A percentile compares a stretch with the other conserved stretches of the same genome.
Evolutionary conservation across 345 rosid genomes (phyloP).

Genomic region (Syzygium aromaticum): DNA sequence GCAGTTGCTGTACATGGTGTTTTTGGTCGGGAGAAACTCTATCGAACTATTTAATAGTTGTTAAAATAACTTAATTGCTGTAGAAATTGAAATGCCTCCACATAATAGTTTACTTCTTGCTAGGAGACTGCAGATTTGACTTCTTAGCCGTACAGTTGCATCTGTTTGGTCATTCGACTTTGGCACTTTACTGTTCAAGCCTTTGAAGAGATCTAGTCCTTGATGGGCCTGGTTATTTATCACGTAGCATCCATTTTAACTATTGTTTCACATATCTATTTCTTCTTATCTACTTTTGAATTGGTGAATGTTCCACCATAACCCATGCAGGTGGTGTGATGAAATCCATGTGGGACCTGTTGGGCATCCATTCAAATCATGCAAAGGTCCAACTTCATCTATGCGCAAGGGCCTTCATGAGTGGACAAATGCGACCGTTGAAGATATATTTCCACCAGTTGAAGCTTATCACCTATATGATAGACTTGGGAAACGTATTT

Average conservation of each 20-base stretch:
- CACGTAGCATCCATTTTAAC: not conserved
- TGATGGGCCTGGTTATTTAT: not conserved
- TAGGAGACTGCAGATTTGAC: not conserved
- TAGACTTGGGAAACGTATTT: slow-evolving; percentile 69
- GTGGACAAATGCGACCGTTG: slow-evolving; percentile 66
- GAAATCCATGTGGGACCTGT: slow-evolving; percentile 90
- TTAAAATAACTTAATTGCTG: not conserved
- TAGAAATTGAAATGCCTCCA: not conserved
- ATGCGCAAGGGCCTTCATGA: slow-evolving; percentile 72
- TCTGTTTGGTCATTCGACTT: not conserved
- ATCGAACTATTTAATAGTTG: not conserved
- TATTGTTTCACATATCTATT: not conserved
- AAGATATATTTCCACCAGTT: slow-evolving; percentile 55
- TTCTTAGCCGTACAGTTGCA: not conserved
- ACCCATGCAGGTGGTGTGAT: slow-evolving; percentile 57
- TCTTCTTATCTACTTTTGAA: not conserved
- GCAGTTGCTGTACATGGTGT: not conserved
- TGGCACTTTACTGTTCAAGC: not conserved
- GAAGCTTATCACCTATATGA: slow-evolving; percentile 83
- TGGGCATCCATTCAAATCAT: slow-evolving; percentile 92
- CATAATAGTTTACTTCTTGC: not conserved
- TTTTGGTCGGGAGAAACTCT: not conserved
- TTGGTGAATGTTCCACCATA: not conserved
- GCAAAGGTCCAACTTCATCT: slow-evolving; percentile 58
- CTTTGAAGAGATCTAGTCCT: not conserved